Evolutionary conservation across 257 asterid species (phyloP), one percentile per base, ranked within the genome.

Genomic region (Leptodermis oblonga): DNA sequence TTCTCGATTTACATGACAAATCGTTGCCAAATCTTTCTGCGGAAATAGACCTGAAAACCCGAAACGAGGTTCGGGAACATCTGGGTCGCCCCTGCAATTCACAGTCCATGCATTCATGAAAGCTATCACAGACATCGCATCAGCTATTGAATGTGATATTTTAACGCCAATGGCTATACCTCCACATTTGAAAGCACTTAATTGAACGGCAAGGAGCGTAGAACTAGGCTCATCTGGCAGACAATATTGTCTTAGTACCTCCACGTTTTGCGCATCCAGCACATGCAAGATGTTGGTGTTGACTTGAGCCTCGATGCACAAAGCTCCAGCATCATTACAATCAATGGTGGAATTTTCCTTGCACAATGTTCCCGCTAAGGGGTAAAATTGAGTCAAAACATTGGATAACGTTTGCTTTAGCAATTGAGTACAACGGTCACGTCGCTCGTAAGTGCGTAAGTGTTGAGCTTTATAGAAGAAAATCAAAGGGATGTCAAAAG

Each of bases 61-160:
- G 18, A 80, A 81, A 36, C 0, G 18, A 48, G 71, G 73, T 14
- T 10, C 58, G 1, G 22, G 1, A 37, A 49, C 54, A 0, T 69
- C 42, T 1, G 18, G 31, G 6, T 54, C 73, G 3, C 77, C 79
- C 0, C 71, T 65, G 48, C 71, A 52, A 2, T 51, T 48, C 3
- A 61, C 63, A 31, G 81, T 84, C 89, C 85, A 86, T 2, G 81
- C 73, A 15, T 67, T 69, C 61, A 80, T 31, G 70, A 85, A 82
- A 33, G 63, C 65, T 20, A 65, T 69, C 7, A 74, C n/a, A 18
- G 87, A 80, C 15, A 61, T 53, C 9, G 79, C 80, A 23, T 80
- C 83, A 31, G 81, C 83, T 20, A 74, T 25, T 36, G 60, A 69
- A 64, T 83, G 88, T 0, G 82, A 73, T 42, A 78, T 37, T 70